Percentiles rank a stretch among this genome's conserved stretches.
Evolutionary conservation across 2,329 filamentous ascomycete genomes (phyloP).

Genomic region (Alternaria ethzedia): DNA sequence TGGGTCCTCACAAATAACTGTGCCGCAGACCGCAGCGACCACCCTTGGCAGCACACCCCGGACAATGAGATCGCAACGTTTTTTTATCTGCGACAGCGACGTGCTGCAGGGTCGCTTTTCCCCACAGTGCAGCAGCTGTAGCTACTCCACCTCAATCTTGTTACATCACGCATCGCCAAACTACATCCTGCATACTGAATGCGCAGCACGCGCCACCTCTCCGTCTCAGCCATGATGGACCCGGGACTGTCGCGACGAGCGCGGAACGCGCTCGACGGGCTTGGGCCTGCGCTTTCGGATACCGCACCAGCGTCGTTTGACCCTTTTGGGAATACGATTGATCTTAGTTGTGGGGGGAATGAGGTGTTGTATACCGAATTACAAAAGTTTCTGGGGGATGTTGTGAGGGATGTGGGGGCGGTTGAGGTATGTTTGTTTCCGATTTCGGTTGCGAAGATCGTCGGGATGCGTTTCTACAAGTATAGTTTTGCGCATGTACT

Average conservation of each 20-base stretch:
- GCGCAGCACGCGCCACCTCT: constrained; percentile 4
- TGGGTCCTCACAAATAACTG: constrained; percentile 10
- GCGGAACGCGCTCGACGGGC: constrained; percentile 21
- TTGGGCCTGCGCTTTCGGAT: constrained; percentile 5
- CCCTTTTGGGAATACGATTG: constrained; percentile 16
- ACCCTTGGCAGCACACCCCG: constrained; percentile 4
- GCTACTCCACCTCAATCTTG: too few species aligned
- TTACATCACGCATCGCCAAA: neutral
- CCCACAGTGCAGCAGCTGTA: neutral
- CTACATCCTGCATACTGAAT: neutral
- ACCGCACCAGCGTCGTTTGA: neutral
- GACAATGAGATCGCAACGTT: neutral
- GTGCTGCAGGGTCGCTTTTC: neutral
- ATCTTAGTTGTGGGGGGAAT: constrained; percentile 37
- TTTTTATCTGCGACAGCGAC: neutral
- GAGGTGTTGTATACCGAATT: constrained; percentile 36
- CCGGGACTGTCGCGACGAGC: constrained; percentile 36
- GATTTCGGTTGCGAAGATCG: neutral
- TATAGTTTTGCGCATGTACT: neutral
- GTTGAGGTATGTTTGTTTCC: constrained; percentile 15
- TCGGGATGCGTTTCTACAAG: neutral
- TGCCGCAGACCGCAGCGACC: constrained; percentile 10
- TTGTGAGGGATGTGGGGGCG: constrained; percentile 26
- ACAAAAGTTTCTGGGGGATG: constrained; percentile 37
- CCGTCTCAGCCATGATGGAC: constrained; percentile 23